Conservation (phyloP, 2,329 filamentous ascomycete species). For the Trichoderma atrobrunneum region DNA sequence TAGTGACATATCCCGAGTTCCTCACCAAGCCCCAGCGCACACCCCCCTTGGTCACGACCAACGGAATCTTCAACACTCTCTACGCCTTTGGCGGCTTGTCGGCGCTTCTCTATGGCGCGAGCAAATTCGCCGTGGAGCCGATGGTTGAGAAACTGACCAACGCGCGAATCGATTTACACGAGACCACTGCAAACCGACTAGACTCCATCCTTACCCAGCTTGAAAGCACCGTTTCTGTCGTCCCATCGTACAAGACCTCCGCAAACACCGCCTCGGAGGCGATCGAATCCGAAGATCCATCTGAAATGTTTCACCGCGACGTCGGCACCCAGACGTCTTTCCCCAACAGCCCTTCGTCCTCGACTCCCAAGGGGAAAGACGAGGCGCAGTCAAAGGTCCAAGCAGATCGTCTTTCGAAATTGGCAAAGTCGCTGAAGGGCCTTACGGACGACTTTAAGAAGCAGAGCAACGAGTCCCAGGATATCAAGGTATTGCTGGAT, state of each 20-base stretch:
- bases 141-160: constrained; percentile 54
- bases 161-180: constrained; percentile 53
- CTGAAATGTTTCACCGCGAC: constrained; percentile 78
- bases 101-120: constrained; percentile 67
- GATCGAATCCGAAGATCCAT: constrained; percentile 60
- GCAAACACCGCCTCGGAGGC: constrained; percentile 31
- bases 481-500: constrained; percentile 52
- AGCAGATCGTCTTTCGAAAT: constrained; percentile 39
- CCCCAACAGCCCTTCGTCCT: constrained; percentile 23
- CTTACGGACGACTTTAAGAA: constrained; percentile 44
- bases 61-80: constrained; percentile 56
- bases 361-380: constrained; percentile 15
- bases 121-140: constrained; percentile 65
- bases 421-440: constrained; percentile 43
- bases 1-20: constrained; percentile 70
- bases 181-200: constrained; percentile 46
- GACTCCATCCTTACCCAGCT: constrained; percentile 48
- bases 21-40: constrained; percentile 55
- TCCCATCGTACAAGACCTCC: constrained; percentile 43
- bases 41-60: constrained; percentile 61
- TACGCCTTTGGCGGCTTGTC: constrained; percentile 57
- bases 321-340: constrained; percentile 72
- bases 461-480: constrained; percentile 49
- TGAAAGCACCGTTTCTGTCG: constrained; percentile 57
- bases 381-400: constrained; percentile 39